Evolutionary conservation across 177 flowering plant species (phyloP), one percentile per base, ranked within the genome.

Genomic region (Vitis hybrid): DNA sequence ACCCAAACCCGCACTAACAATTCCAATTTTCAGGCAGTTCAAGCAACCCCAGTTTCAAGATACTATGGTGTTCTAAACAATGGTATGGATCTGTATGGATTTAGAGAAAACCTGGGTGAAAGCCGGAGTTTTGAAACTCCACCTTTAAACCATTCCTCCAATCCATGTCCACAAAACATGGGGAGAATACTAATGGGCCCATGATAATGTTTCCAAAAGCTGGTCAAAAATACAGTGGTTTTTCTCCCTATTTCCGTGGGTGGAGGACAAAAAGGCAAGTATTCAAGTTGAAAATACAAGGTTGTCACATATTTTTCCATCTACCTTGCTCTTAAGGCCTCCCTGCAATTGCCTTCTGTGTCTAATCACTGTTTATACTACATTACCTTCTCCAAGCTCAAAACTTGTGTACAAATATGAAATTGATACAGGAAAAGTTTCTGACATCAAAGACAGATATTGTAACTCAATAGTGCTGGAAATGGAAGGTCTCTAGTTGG

Each of bases 181-280:
- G 93, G 89, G 57, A 81, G 87, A 75, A 70, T 89, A 66, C 69
- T 84, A 67, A 77, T 84, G 75, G 90, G 91, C 61, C 92, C 93
- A 1, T 89, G 77, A 77, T 70, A 35, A 60, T 70, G n/a, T 48
- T 56, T 14, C 27, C 17, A 11, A 1, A 49, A 63, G 5, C 0
- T 57, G 58, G 70, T 62, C 19, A 67, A 73, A 18, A 57, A 32
- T 55, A 51, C 55, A 5, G 64, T 56, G 57, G 71, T 13, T 54
- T 56, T 54, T 60, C n/a, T 62, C 27, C 32, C 51, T 57, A 49
- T 70, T 62, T 15, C 7, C 61, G 48, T 51, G 21, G 65, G 52
- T n/a, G 27, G 40, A 46, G 19, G 55, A 21, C 11, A 30, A 58
- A 50, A 30, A 55, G 64, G 62, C 63, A 46, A 46, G 63, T 57